Base-by-base conservation (phyloP, 352 stramenopile genomes). In the Globisporangium cystogenes region DNA sequence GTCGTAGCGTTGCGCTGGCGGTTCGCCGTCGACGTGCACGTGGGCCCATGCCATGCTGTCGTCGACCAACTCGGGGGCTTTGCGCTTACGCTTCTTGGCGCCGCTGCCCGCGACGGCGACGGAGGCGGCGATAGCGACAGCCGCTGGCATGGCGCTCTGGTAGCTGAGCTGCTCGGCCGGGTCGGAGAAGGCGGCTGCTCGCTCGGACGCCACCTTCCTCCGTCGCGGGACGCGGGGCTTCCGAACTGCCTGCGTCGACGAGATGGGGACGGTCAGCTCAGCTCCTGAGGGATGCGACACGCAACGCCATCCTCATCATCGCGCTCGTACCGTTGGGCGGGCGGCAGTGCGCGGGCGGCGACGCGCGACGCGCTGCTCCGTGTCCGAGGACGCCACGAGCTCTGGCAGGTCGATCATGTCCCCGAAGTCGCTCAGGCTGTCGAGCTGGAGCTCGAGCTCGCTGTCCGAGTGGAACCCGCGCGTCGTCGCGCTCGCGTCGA, bases 371-470 rank as follows among this genome's bases (percentile, higher is more conserved):
- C 39, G 39, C 39, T 44, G 29, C 56, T 62, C 56, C 35, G 49
- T 48, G n/a, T 80, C 74, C 3, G 66, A 80, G 1, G 61, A 78
- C 5, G 69, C 70, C 24, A 84, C 59, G 21, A 84, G 57, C 26
- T 84, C 71, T n/a, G 71, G 68, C 1, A 84, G 64, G 44, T 84
- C 64, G 46, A 84, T 80, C 37, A 78, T 74, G 40, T 82, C 74
- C 39, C 75, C 68, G 53, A 82, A 70, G 53, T 84, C 71, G 33
- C 71, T 84, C 21, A 82, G 52, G 27, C 61, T 73, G 51, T 82
- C 71, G 18, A 82, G 59, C 40, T 75, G 66, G 18, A 78, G 52
- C 42, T 60, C 49, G 18, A 60, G 42, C 35, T 79, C 68, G 44
- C 47, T 72, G 31, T 74, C 68, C 10, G 62, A 48, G 4, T 68